phyloP scores from a whole-genome alignment of 352 stramenopile genomes.

The Elongisporangium anandrum region DNA sequence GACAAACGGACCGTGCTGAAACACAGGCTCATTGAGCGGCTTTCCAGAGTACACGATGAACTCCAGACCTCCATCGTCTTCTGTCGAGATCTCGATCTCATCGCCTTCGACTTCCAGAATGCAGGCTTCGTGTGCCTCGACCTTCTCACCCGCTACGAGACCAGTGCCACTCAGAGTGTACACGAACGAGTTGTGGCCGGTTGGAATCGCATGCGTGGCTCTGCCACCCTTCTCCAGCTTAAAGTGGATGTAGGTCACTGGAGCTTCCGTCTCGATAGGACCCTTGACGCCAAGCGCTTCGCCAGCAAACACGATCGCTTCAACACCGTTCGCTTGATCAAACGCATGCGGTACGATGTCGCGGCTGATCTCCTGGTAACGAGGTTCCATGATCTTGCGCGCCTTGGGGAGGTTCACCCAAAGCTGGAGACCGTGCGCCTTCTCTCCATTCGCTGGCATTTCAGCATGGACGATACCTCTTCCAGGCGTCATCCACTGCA shows the following conservation, averaged over 20 bases:
- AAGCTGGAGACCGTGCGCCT: slow-evolving; percentile 38
- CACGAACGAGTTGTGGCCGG: slow-evolving; percentile 37
- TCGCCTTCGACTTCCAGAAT: slow-evolving; percentile 45
- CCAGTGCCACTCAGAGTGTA: slow-evolving; percentile 32
- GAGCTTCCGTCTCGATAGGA: no score
- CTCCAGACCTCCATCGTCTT: slow-evolving; percentile 28
- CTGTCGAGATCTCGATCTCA: slow-evolving; percentile 32
- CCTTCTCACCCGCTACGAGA: slow-evolving; percentile 13
- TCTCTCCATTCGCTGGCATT: slow-evolving; percentile 32
- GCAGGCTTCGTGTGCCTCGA: slow-evolving; percentile 36
- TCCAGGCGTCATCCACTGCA: slow-evolving; percentile 60
- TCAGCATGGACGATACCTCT: slow-evolving; percentile 50
- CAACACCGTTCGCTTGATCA: no score
- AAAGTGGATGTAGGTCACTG: no score
- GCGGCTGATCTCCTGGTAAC: no score
- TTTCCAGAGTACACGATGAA: slow-evolving; percentile 57
- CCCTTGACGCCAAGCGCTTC: no score
- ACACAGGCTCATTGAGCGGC: slow-evolving; percentile 55
- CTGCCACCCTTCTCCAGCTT: no score
- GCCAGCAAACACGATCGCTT: no score
- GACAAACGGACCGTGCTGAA: slow-evolving; percentile 70
- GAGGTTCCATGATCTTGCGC: slow-evolving; percentile 76
- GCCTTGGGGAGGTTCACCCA: slow-evolving; percentile 47
- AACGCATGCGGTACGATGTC: slow-evolving; percentile 80
- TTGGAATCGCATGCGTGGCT: slow-evolving; percentile 31